Percentiles rank a stretch among this genome's conserved stretches.
Evolutionary conservation across 169 alveolate genomes (phyloP).

Genomic region (Perkinsus marinus): DNA sequence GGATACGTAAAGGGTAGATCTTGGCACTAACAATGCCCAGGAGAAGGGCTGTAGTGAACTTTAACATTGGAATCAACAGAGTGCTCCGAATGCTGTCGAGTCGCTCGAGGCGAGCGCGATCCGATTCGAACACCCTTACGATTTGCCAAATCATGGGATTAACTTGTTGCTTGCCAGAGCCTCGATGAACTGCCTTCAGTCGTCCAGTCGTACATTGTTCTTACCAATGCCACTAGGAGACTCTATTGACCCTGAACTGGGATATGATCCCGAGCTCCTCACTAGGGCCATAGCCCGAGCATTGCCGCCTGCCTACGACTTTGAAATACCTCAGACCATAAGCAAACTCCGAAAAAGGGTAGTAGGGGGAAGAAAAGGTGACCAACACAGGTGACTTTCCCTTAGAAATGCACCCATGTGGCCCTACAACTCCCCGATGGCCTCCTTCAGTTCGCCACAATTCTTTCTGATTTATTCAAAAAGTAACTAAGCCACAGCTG

Average conservation of each 20-base stretch:
- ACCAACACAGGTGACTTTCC: slow-evolving; percentile 3
- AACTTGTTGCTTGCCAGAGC: no score
- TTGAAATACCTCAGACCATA: slow-evolving; percentile 83
- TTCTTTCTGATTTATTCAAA: slow-evolving; percentile 73
- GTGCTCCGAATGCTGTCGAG: no score
- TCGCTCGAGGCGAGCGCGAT: no score
- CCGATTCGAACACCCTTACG: no score
- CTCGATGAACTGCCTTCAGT: no score
- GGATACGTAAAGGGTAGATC: neutral
- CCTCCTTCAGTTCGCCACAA: slow-evolving; percentile 60
- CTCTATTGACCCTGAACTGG: slow-evolving; percentile 27
- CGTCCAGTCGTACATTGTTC: neutral
- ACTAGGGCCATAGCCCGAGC: slow-evolving; percentile 51
- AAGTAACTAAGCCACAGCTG: neutral
- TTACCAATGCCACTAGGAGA: neutral
- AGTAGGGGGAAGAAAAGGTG: slow-evolving; percentile 7
- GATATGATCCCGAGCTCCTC: slow-evolving; percentile 24
- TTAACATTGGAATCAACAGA: no score
- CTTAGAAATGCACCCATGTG: slow-evolving; percentile 36
- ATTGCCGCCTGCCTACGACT: slow-evolving; percentile 85
- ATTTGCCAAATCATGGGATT: no score
- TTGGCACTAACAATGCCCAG: no score
- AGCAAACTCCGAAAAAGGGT: slow-evolving; percentile 56
- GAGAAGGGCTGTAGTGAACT: no score
- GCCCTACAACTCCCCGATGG: slow-evolving; percentile 96